A percentile compares a stretch with the other conserved stretches of the same genome.
Evolutionary conservation across 2,329 filamentous ascomycete genomes (phyloP).

Genomic region (Phialophora verrucosa): DNA sequence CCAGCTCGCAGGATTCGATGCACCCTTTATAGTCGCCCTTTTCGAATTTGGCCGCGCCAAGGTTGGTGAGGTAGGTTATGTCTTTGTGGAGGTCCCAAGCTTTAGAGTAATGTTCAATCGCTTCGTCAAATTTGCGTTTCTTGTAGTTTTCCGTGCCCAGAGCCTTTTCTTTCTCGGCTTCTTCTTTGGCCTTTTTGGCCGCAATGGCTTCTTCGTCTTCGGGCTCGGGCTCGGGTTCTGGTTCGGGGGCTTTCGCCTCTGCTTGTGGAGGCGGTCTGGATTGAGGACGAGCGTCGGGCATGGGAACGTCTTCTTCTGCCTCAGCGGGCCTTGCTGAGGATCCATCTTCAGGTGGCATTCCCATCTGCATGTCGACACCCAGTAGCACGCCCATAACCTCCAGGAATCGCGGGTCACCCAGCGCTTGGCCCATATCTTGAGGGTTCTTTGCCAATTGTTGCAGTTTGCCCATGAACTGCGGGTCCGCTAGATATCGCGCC

Average conservation of each 20-base stretch:
- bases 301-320: slow-evolving; percentile 73
- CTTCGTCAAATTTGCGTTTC: slow-evolving; percentile 94
- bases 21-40: slow-evolving; percentile 91
- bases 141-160: slow-evolving; percentile 96
- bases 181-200: slow-evolving; percentile 88
- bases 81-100: slow-evolving; percentile 96
- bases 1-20: slow-evolving; percentile 85
- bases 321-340: slow-evolving; percentile 52
- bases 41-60: slow-evolving; percentile 91
- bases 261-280: slow-evolving; percentile 51
- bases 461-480: slow-evolving; percentile 87
- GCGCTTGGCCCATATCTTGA: slow-evolving; percentile 73
- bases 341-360: slow-evolving; percentile 56
- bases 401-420: slow-evolving; percentile 89
- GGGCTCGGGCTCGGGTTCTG: slow-evolving; percentile 68
- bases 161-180: slow-evolving; percentile 92
- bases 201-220: slow-evolving; percentile 82
- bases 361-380: slow-evolving; percentile 88
- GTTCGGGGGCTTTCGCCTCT: slow-evolving; percentile 61
- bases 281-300: slow-evolving; percentile 70
- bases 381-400: slow-evolving; percentile 92
- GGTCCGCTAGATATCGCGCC: slow-evolving; percentile 76
- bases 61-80: slow-evolving; percentile 96
- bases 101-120: slow-evolving; percentile 91
- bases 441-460: slow-evolving; percentile 82